Evolutionary conservation across 2,329 filamentous ascomycete genomes (phyloP).

Genomic region (Colletotrichum brevisporum): DNA sequence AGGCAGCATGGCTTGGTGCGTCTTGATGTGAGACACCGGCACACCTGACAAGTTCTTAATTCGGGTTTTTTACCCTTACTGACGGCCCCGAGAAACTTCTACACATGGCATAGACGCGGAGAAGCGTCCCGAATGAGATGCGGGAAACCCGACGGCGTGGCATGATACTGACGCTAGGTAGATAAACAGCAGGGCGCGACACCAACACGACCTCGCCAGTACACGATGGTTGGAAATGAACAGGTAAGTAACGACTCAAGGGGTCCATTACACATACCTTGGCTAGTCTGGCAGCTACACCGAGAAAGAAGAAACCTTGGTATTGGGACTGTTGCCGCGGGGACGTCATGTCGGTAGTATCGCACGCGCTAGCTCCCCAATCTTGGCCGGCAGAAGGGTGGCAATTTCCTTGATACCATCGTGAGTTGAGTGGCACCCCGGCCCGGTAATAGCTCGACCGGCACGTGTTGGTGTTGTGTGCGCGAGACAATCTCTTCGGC

Average conservation of each 20-base stretch:
- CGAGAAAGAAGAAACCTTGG: constrained; percentile 5
- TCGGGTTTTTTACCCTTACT: neutral
- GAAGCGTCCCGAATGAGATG: neutral
- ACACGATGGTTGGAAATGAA: neutral
- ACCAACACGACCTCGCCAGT: neutral
- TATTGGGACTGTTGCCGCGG: no score
- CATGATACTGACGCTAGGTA: neutral
- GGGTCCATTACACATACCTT: no score
- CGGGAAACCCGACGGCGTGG: constrained; percentile 9
- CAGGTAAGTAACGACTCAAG: no score
- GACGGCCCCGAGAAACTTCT: neutral
- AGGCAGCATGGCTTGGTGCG: constrained; percentile 11
- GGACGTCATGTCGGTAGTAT: neutral
- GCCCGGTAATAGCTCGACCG: neutral
- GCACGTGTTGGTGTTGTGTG: constrained; percentile 18
- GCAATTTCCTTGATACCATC: constrained; percentile 10
- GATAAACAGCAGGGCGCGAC: neutral
- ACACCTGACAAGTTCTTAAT: neutral
- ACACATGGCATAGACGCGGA: neutral
- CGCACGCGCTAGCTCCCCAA: neutral
- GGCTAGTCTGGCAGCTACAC: no score
- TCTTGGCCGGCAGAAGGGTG: neutral
- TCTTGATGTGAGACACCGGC: constrained; percentile 25
- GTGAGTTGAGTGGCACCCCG: constrained; percentile 6
- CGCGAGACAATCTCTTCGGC: constrained; percentile 9